These are phyloP conservation scores for Venturia nashicola DNA, from an alignment of 2,329 filamentous ascomycete species.

Conservation along the genomic window DNA sequence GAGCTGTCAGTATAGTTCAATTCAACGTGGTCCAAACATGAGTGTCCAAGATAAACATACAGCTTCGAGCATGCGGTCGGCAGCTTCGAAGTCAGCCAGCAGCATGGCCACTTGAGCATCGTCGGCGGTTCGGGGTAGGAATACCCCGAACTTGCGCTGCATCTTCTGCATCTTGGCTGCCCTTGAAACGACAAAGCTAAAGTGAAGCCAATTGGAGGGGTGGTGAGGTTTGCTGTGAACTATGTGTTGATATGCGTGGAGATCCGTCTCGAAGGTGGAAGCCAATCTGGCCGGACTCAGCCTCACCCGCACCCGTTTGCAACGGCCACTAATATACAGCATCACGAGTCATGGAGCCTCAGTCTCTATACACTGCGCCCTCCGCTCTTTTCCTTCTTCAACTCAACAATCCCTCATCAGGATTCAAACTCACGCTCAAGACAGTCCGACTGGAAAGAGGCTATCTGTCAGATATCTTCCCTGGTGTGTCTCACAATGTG, in stretches of 20 bases:
- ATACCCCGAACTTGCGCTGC: constrained; percentile 61
- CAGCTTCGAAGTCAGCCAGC: constrained; percentile 69
- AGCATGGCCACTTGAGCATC: constrained; percentile 64
- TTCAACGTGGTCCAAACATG: neutral
- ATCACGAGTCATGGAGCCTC: neutral
- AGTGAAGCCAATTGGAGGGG: neutral
- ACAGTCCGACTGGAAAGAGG: no score
- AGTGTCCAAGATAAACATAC: constrained; percentile 31
- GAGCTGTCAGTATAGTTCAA: constrained; percentile 5
- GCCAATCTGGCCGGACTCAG: neutral
- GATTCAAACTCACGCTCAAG: no score
- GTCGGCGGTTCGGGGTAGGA: constrained; percentile 60
- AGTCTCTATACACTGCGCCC: no score
- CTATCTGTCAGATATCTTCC: no score
- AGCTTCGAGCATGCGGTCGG: constrained; percentile 60
- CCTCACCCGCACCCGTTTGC: neutral
- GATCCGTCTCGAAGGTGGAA: no score
- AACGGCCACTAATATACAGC: neutral
- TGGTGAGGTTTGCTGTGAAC: neutral
- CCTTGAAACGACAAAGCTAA: neutral
- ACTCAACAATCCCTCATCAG: no score
- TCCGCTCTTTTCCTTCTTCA: neutral
- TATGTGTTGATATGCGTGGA: neutral
- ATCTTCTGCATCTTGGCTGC: constrained; percentile 49
- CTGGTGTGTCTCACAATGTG: no score